Percentiles rank a stretch among this genome's conserved stretches.
Conservation (phyloP, 495 filamentous ascomycete genomes). For the Amorphotheca resinae region DNA sequence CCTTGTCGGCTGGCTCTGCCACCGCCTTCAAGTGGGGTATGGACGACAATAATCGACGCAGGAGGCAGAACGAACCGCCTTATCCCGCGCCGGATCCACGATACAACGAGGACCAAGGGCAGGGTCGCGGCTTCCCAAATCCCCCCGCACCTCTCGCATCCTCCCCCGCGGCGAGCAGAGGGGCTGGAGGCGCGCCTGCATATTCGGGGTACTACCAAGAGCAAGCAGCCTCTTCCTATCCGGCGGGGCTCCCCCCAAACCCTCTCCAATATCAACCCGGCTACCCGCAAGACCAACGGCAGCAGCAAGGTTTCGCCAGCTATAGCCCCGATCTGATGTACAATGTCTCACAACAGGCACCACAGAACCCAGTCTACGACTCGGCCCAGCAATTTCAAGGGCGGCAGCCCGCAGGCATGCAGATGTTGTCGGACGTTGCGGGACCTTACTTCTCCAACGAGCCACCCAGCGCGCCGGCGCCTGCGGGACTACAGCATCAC, state of each 20-base stretch:
- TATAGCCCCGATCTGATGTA: constrained; percentile 64
- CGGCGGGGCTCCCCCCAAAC: constrained; percentile 33
- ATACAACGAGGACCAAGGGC: constrained; percentile 30
- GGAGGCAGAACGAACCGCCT: constrained; percentile 59
- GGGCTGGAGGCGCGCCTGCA: constrained; percentile 29
- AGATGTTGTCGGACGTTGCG: constrained; percentile 48
- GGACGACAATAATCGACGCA: constrained; percentile 51
- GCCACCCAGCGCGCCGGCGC: constrained; percentile 36
- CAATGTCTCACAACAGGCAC: constrained; percentile 56
- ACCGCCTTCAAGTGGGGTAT: constrained; percentile 51
- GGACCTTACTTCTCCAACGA: constrained; percentile 73
- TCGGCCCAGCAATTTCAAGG: constrained; percentile 64
- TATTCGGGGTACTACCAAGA: constrained; percentile 43
- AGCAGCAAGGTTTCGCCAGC: constrained; percentile 33
- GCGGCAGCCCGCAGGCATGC: constrained; percentile 63
- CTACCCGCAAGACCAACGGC: constrained; percentile 37
- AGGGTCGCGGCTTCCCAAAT: constrained; percentile 28
- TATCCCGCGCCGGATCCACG: constrained; percentile 27
- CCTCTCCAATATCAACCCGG: constrained; percentile 40
- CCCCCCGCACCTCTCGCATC: constrained; percentile 31
- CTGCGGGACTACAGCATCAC: constrained; percentile 26
- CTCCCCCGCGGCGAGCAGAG: constrained; percentile 22
- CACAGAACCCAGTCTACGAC: constrained; percentile 61
- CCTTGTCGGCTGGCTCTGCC: constrained; percentile 30
- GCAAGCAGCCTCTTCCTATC: constrained; percentile 37